These are phyloP conservation scores for Stephanodiscus minutulus DNA, from an alignment of 108 stramenopile genomes.

Conservation along the genomic window DNA sequence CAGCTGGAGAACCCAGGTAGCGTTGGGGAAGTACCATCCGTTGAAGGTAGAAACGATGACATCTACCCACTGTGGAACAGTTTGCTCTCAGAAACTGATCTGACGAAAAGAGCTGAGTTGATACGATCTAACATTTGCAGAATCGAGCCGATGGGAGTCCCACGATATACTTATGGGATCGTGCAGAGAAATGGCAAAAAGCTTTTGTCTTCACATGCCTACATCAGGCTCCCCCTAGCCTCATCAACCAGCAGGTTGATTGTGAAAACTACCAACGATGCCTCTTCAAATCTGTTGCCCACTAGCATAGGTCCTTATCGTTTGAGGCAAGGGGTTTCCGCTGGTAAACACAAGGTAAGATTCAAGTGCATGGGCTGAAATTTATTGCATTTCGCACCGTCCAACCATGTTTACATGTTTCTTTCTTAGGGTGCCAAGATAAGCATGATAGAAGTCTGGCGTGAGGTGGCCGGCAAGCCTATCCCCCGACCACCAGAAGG, in stretches of 20 bases:
- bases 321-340: constrained; percentile 34
- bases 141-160: background rate
- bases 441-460: constrained; percentile 67
- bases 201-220: constrained; percentile 41
- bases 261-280: constrained; percentile 21
- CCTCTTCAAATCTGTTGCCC: constrained; percentile 50
- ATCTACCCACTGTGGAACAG: constrained; percentile 69
- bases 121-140: constrained; percentile 33
- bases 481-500: constrained; percentile 88
- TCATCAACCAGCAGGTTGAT: constrained; percentile 34
- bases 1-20: constrained; percentile 11
- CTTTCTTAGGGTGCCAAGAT: background rate
- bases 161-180: constrained; percentile 27
- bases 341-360: constrained; percentile 9
- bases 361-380: constrained; percentile 6
- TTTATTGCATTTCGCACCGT: background rate
- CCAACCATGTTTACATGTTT: background rate
- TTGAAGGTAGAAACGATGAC: constrained; percentile 3
- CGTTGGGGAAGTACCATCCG: constrained; percentile 19
- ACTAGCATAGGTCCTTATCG: constrained; percentile 77
- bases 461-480: constrained; percentile 59
- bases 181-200: constrained; percentile 55
- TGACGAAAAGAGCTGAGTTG: constrained; percentile 32
- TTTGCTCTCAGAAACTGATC: constrained; percentile 45
- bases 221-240: constrained; percentile 30